Evolutionary conservation across 2,329 filamentous ascomycete species (phyloP).

Genomic region (Venturia oleaginea): DNA sequence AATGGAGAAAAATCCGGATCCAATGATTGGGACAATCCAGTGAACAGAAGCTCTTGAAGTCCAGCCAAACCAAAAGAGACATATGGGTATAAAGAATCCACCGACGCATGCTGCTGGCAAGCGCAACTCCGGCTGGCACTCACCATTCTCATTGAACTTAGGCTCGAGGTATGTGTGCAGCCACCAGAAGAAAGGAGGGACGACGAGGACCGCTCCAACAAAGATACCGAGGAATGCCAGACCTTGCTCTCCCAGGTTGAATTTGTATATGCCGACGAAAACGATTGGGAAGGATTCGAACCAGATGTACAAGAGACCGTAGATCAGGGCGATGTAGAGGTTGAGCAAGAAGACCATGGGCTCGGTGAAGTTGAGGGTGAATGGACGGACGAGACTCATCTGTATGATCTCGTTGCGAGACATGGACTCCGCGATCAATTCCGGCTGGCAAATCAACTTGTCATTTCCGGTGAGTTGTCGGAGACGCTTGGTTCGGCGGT

Average conservation of each 20-base stretch:
- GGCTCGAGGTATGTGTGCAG: slow-evolving; percentile 23
- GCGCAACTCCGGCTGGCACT: slow-evolving; percentile 26
- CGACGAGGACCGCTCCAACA: slow-evolving; percentile 23
- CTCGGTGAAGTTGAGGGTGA: slow-evolving; percentile 36
- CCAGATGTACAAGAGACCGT: slow-evolving; percentile 27
- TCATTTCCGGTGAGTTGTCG: slow-evolving; percentile 35
- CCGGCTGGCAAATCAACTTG: slow-evolving; percentile 10
- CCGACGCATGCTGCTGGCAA: slow-evolving; percentile 29
- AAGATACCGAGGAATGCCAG: slow-evolving; percentile 28
- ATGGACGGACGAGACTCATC: slow-evolving; percentile 39
- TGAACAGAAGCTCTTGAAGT: slow-evolving; percentile 25
- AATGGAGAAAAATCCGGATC: slow-evolving; percentile 35
- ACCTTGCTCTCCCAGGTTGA: slow-evolving; percentile 23
- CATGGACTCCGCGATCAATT: slow-evolving; percentile 17
- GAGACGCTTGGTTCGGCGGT: slow-evolving; percentile 26
- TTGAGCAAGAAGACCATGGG: slow-evolving; percentile 27
- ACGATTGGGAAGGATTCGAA: slow-evolving; percentile 28
- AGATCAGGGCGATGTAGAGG: slow-evolving; percentile 28
- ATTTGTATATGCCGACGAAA: slow-evolving; percentile 24
- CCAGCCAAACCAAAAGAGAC: slow-evolving; percentile 34
- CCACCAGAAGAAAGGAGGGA: slow-evolving; percentile 26
- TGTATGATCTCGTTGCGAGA: slow-evolving; percentile 36
- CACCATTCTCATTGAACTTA: slow-evolving; percentile 19
- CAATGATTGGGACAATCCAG: slow-evolving; percentile 32
- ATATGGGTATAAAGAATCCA: slow-evolving; percentile 23